Base-by-base conservation (phyloP, 2,329 filamentous ascomycete genomes). In the Aureobasidium subglaciale region DNA sequence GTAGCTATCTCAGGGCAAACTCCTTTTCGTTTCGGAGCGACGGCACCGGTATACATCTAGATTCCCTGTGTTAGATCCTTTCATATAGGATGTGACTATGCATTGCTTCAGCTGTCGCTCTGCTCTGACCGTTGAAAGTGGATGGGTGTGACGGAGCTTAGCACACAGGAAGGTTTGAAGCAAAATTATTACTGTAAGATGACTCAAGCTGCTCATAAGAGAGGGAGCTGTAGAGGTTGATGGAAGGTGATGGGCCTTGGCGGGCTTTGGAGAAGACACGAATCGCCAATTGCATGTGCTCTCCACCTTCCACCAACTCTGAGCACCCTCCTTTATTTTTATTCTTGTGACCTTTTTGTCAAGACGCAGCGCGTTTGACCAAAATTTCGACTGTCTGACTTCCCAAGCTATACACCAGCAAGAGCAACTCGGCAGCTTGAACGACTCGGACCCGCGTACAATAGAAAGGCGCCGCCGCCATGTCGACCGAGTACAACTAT, bases 401-500 rank as follows among this genome's bases (percentile, higher is more conserved):
- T n/a, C 10, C 10, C 20, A 22, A 16, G 15, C 30, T 25, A 10
- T 27, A 15, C 5, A 34, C n/a, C 20, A 49, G 25, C 45, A 35
- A 37, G 4, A 16, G 20, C 45, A 25, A 32, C 20, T 37, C 10
- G 24, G n/a, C 34, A 38, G 15, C 35, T 29, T 20, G 35, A 20
- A 15, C 22, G 24, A 34, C 43, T 48, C 24, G 43, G 43, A 34
- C 32, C 46, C 34, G 46, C n/a, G n/a, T 38, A 38, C 32, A 37
- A 16, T 50, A 41, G 41, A 38, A 27, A 48, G 32, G 41, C 40
- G 40, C 53, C 55, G 55, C 58, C 75, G 85, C 77, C 71, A 93
- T 93, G 84, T 91, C 86, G 70, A 89, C 88, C 67, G 92, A 97
- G 74, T 99, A 99, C 80, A 95, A 88, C 67, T 99, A 99, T 77